phyloP scores from a whole-genome alignment of 2,329 filamentous ascomycete species.

The Fusarium sp. region DNA sequence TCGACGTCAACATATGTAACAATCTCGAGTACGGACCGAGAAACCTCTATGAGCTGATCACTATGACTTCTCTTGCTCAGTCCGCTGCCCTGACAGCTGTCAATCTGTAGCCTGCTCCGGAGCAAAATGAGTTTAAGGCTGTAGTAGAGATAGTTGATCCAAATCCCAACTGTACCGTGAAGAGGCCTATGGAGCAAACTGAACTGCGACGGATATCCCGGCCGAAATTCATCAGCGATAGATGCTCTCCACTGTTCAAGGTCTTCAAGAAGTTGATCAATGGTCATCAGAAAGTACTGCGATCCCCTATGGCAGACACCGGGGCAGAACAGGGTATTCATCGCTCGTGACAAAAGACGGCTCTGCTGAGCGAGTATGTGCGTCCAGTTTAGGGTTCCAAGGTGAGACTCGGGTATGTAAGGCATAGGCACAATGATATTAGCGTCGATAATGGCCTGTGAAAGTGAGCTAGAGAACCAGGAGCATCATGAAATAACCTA shows the following conservation, averaged over 20 bases:
- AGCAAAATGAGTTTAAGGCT: conserved; percentile 32
- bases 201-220: background rate
- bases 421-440: conserved; percentile 35
- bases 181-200: conserved; percentile 13
- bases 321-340: conserved; percentile 28
- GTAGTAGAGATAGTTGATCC: conserved; percentile 38
- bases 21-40: conserved; percentile 34
- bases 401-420: conserved; percentile 30
- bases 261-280: conserved; percentile 27
- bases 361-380: conserved; percentile 22
- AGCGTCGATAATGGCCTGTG: conserved; percentile 23
- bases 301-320: conserved; percentile 21
- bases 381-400: conserved; percentile 33
- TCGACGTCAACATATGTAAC: conserved; percentile 38
- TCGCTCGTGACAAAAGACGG: conserved; percentile 28
- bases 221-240: conserved; percentile 22
- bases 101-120: conserved; percentile 21
- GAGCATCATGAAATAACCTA: background rate
- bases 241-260: conserved; percentile 31
- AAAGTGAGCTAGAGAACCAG: background rate
- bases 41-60: conserved; percentile 21
- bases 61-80: background rate
- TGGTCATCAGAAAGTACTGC: conserved; percentile 6
- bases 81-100: background rate
- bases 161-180: conserved; percentile 16